Evolutionary conservation across 164 flowering plant genomes (phyloP), one percentile per base, ranked within the genome.

Genomic region (Nymphaea thermarum): DNA sequence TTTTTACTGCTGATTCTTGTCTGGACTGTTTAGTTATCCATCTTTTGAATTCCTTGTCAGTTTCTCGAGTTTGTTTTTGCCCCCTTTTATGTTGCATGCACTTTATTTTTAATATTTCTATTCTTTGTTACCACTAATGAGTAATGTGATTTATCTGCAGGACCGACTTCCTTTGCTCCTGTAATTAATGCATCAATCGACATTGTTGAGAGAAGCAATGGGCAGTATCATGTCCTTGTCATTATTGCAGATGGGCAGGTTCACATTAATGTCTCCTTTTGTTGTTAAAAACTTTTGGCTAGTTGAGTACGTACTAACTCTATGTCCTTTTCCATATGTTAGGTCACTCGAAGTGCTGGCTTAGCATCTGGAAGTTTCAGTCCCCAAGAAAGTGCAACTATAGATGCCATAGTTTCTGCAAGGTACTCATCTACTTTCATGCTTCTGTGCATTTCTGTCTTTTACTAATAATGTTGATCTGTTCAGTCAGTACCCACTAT

Each of bases 181-280:
- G 63, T 89, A 57, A 86, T 92, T 69, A 80, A 86, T 66, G 85
- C 96, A 15, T 85, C 96, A 59, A 77, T 89, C 74, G 92, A 84
- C 73, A 89, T 92, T 66, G 96, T 92, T 65, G 93, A 87, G 79
- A 71, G 66, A 73, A 86, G 77, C 77, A 74, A 79, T 42, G 74
- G 86, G 74, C 96, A 85, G 72, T 92, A 89, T 76, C 98, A 92
- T 76, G 94, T 92, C 68, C 92, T 92, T 65, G 96, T 89, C 72
- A 89, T 92, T 65, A 76, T 92, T 66, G 96, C 98, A 12, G 98
- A 92, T 80, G 98, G 98, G 57, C 96, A 91, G 96, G 97, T 91
- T 67, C 2, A 3, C 64, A 6, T 12, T 25, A 25, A 25, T 25
- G 60, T 55, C 60, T 55, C 60, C 16, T 17, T 17, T 62, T 17